Percentiles rank a stretch among this genome's conserved stretches.
phyloP scores from a whole-genome alignment of 2,329 filamentous ascomycete species.

The Scedosporium boydii region DNA sequence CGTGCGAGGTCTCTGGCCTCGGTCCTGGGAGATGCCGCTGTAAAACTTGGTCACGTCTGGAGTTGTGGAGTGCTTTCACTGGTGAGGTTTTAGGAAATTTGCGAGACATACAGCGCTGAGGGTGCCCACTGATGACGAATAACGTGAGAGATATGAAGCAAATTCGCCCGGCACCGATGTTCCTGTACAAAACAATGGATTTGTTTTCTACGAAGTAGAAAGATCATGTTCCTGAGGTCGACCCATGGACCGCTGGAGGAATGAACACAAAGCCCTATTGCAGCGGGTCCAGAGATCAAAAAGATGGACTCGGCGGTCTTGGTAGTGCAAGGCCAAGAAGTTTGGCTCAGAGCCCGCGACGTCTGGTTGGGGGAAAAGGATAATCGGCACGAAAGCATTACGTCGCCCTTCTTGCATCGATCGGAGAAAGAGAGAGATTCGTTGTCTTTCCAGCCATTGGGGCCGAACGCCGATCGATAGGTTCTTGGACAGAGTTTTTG shows the following conservation, averaged over 20 bases:
- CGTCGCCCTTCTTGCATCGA: slow-evolving; percentile 1
- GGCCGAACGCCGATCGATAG: too few relatives aligned
- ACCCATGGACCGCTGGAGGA: not conserved
- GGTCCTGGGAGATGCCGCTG: not conserved
- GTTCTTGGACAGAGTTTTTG: too few relatives aligned
- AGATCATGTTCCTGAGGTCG: not conserved
- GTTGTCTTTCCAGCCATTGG: not conserved
- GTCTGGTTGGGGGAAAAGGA: not conserved
- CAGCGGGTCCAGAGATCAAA: not conserved
- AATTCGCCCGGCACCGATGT: not conserved
- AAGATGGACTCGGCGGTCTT: not conserved
- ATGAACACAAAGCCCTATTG: not conserved
- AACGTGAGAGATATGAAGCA: not conserved
- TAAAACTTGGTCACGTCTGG: not conserved
- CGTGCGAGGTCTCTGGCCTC: not conserved
- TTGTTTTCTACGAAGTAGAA: too few relatives aligned
- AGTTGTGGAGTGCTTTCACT: not conserved
- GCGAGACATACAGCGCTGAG: not conserved
- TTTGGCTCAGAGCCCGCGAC: not conserved
- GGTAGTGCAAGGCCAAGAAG: not conserved
- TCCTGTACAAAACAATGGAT: not conserved
- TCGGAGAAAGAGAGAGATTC: not conserved
- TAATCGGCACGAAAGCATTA: slow-evolving; percentile 5
- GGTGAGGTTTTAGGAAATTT: not conserved
- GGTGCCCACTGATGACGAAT: not conserved